Base-by-base conservation (phyloP, 208 protist species). In the Trypanosoma avium region DNA sequence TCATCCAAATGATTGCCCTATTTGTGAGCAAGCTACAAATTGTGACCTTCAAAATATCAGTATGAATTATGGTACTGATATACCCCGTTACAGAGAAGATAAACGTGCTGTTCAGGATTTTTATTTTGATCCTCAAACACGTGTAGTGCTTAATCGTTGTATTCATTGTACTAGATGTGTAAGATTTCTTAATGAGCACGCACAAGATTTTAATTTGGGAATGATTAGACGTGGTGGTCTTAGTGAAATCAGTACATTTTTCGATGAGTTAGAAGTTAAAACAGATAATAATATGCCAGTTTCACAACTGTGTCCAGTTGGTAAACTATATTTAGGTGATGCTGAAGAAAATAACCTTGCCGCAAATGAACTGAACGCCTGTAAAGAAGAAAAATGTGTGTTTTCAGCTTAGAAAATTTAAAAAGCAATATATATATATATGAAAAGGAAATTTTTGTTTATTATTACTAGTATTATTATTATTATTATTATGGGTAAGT, bases 81-180 rank as follows among this genome's bases (percentile, higher is more conserved):
- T 92, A 66, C 86, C 86, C 17, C 78, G 90, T 40, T 97, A 92
- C 71, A 77, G 79, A 19, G 90, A 95, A 67, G 92, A 96, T 58
- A 97, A 96, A 73, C 77, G 90, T 60, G 84, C 93, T 26, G 91
- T 97, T 21, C 88, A 98, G 72, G 93, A 98, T 78, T 98, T 98
- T 70, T 94, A 97, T 69, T 95, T 98, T 60, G 97, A 98, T 54
- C 95, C 94, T 19, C 89, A 98, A 61, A 96, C 98, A 15, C 96
- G 97, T 71, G 97, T 97, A 0, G 84, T 97, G 48, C 95, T 99
- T 72, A 98, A 94, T 57, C 86, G 97, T 3, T 99, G 97, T 83
- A 99, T 99, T 70, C 97, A 98, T 81, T 98, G 97, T 75, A 99
- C 97, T 4, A 83, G 97, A 46, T 98, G 97, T 70, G 83, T 98